Evolutionary conservation across 176 grass and related monocot genomes (phyloP).

Genomic region (Carex cristatella): DNA sequence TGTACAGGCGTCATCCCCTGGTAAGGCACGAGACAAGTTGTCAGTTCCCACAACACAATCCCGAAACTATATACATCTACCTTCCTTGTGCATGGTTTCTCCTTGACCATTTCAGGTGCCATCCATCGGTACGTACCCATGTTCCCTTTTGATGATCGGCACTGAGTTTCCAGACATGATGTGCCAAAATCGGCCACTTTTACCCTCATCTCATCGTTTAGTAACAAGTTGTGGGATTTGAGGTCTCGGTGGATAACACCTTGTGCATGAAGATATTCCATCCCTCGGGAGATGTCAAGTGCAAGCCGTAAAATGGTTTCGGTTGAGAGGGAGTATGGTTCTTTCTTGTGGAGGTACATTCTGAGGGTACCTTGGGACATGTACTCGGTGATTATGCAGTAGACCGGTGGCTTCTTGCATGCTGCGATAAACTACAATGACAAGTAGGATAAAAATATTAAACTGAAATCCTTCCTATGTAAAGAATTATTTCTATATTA

Average conservation of each 20-base stretch:
- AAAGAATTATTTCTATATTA: background rate
- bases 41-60: constrained; percentile 97
- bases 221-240: constrained; percentile 94
- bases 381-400: constrained; percentile 99
- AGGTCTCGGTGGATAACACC: constrained; percentile 94
- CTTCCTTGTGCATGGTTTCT: constrained; percentile 92
- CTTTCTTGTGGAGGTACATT: constrained; percentile 99
- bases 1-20: constrained; percentile 98
- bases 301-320: constrained; percentile 80
- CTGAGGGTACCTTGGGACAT: constrained; percentile 98
- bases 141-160: constrained; percentile 73
- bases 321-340: constrained; percentile 84
- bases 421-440: constrained; percentile 83
- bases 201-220: constrained; percentile 95
- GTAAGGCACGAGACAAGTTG: constrained; percentile 88
- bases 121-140: constrained; percentile 99
- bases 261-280: constrained; percentile 95
- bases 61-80: constrained; percentile 99
- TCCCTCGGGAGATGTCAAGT: constrained; percentile 88
- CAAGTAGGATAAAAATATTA: background rate
- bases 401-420: constrained; percentile 89
- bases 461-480: background rate
- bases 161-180: constrained; percentile 77
- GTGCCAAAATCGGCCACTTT: constrained; percentile 98
- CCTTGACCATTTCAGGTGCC: constrained; percentile 96